Base-by-base conservation (phyloP, 2,329 filamentous ascomycete genomes). In the Fusarium domesticum region DNA sequence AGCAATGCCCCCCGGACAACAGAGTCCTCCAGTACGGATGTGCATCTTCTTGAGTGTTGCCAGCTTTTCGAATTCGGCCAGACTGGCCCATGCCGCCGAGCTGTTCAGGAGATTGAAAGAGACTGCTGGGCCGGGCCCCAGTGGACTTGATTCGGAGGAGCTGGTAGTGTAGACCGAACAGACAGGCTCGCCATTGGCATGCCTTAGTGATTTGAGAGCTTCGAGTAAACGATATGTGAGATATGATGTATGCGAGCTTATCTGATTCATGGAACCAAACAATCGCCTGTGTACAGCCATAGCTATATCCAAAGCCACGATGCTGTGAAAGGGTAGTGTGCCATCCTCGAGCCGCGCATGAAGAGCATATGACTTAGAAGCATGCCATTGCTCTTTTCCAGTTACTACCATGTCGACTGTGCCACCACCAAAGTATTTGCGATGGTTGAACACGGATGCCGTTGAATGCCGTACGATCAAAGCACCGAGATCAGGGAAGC, bases 341-440 rank as follows among this genome's bases (percentile, higher is more conserved):
- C 92, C 93, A 63, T 98, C 92, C 65, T 98, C 92, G 3, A 97
- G 73, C 28, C 81, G 79, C 48, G 91, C 87, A 61, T 97, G 92
- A 3, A 95, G 70, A 20, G 78, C 79, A 18, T 77, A 70, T 6
- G 76, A 72, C 63, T 95, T 96, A 31, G 79, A 77, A 1, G 83
- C 85, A 70, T 96, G 89, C 88, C 91, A 96, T 52, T 84, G 77
- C 58, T 89, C 83, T 51, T 81, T 85, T n/a, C 82, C 63, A 49
- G 83, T 85, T 1, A 89, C 76, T 0, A 96, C 89, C 77, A 92
- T 86, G 58, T 96, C 90, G 1, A 96, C 92, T 1, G 92, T 97
- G 4, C 93, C 93, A 6, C 92, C 93, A 6, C 92, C 92, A 67
- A 98, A 98, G 59, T 95, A 98, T 50, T 73, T 83, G 47, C 89